Evolutionary conservation across 345 rosid genomes (phyloP), one percentile per base, ranked within the genome.

Genomic region (Gossypium raimondii): DNA sequence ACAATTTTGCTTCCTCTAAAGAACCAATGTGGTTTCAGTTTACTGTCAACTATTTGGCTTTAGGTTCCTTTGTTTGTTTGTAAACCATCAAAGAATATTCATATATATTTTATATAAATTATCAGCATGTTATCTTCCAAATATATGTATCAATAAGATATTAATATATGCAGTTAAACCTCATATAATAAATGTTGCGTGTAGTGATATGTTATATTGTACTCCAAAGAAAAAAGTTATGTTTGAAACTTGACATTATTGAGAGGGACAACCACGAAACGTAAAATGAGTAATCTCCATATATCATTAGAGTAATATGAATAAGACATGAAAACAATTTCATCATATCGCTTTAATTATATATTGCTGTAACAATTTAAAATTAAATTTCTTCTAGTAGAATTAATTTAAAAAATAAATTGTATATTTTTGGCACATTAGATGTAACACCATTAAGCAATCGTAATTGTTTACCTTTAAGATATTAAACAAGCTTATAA

Each of bases 181-280:
- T 29, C 41, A 5, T 34, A 2, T 34, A 34, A 34, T 5, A 5
- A 34, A 7, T 34, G 7, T 5, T 34, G 41, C 7, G 7, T 34
- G 41, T 34, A 5, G 7, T 0, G 1, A 34, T 34, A 34, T 34
- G 7, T 5, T 34, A 34, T 34, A 34, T 5, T 5, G 0, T 34
- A 34, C 0, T 34, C 7, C 1, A 34, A 34, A 5, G 0, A 34
- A 34, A 5, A 34, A 34, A 34, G 5, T 5, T 34, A 5, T 34
- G 0, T 5, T 34, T 0, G 0, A 4, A 34, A 1, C 41, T 5
- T 34, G 1, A 5, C 0, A 5, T 4, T 34, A 34, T 34, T 34
- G 1, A 0, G 6, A 34, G 0, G 0, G 0, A 34, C 1, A 34
- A 34, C 0, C 1, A 34, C 6, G 1, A 0, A 29, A 1, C 0